Evolutionary conservation across 1,284 basidiomycete genomes (phyloP).

Genomic region (Melampsora americana): DNA sequence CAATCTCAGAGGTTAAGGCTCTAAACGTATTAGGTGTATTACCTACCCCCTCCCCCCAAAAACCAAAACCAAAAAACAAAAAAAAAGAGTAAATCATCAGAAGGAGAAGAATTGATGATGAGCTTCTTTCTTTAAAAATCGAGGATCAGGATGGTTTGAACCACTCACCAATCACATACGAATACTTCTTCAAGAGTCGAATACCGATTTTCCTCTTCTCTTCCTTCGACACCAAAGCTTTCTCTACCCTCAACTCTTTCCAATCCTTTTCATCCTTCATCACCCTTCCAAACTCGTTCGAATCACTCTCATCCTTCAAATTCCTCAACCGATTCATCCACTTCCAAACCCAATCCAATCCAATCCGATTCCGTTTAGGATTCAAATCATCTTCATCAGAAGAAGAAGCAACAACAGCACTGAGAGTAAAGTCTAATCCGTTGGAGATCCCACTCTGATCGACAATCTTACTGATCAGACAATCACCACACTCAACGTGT

Average conservation of each 20-base stretch:
- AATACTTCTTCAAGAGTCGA: constrained; percentile 18
- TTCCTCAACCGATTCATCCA: too few relatives aligned
- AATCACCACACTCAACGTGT: constrained; percentile 28
- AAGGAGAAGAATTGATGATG: too few relatives aligned
- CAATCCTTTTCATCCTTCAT: background rate
- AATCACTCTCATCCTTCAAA: background rate
- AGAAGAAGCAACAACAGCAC: background rate
- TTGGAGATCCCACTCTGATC: background rate
- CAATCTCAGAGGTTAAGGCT: background rate
- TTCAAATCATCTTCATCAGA: too few relatives aligned
- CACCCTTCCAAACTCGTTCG: background rate
- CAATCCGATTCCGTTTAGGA: too few relatives aligned
- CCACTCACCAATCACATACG: constrained; percentile 31
- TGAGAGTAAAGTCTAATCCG: background rate
- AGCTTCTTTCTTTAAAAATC: too few relatives aligned
- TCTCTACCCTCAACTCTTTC: background rate
- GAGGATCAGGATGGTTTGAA: too few relatives aligned
- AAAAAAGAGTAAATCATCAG: too few relatives aligned
- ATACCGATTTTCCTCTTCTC: background rate
- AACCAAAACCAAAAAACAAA: too few relatives aligned
- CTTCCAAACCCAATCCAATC: background rate
- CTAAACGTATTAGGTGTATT: background rate
- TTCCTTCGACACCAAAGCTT: background rate
- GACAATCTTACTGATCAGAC: constrained; percentile 14
- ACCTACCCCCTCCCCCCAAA: too few relatives aligned